Base-by-base conservation (phyloP, 768 basidiomycete species). In the Mrakia hoshinonis region DNA sequence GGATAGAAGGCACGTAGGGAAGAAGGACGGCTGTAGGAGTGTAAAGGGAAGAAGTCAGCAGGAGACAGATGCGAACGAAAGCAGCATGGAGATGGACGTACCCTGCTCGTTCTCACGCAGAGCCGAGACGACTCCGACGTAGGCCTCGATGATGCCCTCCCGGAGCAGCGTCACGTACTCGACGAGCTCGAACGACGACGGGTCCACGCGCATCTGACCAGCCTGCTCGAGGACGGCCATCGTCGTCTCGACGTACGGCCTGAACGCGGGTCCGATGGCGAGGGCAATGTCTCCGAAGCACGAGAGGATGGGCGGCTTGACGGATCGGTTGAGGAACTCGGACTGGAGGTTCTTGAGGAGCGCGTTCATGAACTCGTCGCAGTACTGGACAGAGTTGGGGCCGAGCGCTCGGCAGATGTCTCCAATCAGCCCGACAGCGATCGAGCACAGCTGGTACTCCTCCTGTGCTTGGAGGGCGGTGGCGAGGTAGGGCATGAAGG, bases 201-300 rank as follows among this genome's bases (percentile, higher is more conserved):
- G 89, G 77, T 92, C 91, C 10, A 92, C 89, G 75, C 89, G 86
- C 72, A 97, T 85, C 48, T 86, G 83, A 15, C 93, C 93, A 2
- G 96, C 96, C 81, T 98, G 94, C 74, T 86, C 84, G 63, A 99
- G 82, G 31, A 99, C 93, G 24, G 82, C 85, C 90, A 96, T 93
- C 10, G 92, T 91, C 6, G 91, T 91, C 70, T 87, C 87, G 62
- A 96, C 82, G 79, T 89, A 99, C 0, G 92, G 92, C 76, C 89
- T 89, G 79, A 97, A 99, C 9, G 83, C 81, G 15, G 86, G 82
- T 1, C 91, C 91, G 73, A 97, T 88, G 0, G 96, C 93, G 12
- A 98, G 83, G 11, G 94, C 95, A 75, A 99, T 89, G 77, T 99
- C 96, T 26, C 95, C 96, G 76, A 99, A 97, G 81, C 91, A 92